Conservation (phyloP, 805 yeast genomes). For the Saccharomycopsis synnaedendra region DNA sequence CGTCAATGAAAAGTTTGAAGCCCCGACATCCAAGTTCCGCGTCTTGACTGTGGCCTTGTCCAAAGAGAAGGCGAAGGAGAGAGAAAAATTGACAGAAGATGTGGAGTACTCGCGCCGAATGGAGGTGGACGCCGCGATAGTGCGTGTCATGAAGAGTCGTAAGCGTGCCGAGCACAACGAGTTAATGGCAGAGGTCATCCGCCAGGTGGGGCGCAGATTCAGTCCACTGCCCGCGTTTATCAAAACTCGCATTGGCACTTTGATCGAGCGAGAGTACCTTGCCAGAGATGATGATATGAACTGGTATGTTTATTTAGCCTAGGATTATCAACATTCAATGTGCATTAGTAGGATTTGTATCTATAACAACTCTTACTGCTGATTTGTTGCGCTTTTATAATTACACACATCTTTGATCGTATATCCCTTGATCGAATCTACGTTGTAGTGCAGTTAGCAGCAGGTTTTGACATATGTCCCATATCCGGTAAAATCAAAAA, state of each 20-base stretch:
- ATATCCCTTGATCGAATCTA: too few relatives aligned
- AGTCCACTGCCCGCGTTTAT: constrained; percentile 57
- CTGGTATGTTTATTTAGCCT: constrained; percentile 61
- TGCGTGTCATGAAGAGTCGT: constrained; percentile 75
- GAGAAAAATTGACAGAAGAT: constrained; percentile 35
- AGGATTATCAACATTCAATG: too few relatives aligned
- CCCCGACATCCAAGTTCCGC: constrained; percentile 59
- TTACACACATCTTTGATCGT: too few relatives aligned
- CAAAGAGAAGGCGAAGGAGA: constrained; percentile 42
- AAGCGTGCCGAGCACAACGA: constrained; percentile 51
- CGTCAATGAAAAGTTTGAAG: constrained; percentile 57
- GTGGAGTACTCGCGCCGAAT: constrained; percentile 53
- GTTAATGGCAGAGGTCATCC: constrained; percentile 52
- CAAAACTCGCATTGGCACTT: constrained; percentile 60
- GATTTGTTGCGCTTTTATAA: too few relatives aligned
- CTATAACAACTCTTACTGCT: too few relatives aligned
- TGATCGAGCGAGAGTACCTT: constrained; percentile 74
- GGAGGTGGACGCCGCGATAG: constrained; percentile 77
- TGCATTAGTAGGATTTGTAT: too few relatives aligned
- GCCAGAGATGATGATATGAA: constrained; percentile 55
- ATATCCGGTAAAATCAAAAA: too few relatives aligned
- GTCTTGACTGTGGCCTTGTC: constrained; percentile 55
- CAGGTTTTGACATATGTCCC: too few relatives aligned
- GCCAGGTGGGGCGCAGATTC: constrained; percentile 51
- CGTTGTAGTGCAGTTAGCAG: too few relatives aligned